A percentile compares a stretch with the other conserved stretches of the same genome.
These are phyloP conservation scores for Leptographium wingfieldii DNA, from an alignment of 2,329 filamentous ascomycete species.

Conservation along the genomic window DNA sequence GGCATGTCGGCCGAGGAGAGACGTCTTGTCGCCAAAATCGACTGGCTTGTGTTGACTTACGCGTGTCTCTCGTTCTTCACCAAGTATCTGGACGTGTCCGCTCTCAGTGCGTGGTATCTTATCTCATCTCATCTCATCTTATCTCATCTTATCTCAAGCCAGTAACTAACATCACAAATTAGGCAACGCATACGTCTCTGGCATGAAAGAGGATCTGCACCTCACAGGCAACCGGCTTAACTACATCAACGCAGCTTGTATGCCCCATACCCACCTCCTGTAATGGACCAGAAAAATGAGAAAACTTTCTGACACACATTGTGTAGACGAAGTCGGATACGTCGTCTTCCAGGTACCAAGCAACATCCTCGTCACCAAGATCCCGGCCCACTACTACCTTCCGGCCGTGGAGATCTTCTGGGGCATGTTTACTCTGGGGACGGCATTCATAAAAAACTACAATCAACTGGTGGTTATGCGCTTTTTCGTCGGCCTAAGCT, in stretches of 20 bases:
- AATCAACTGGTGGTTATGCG: slow-evolving; percentile 30
- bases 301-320: not conserved
- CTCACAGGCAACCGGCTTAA: slow-evolving; percentile 26
- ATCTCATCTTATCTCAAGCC: not conserved
- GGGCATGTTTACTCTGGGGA: slow-evolving; percentile 4
- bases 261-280: not conserved
- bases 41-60: slow-evolving; percentile 29
- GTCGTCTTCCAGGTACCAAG: slow-evolving; percentile 31
- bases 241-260: slow-evolving; percentile 23
- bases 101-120: slow-evolving; percentile 19
- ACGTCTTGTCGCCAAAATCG: slow-evolving; percentile 33
- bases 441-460: not conserved
- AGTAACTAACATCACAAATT: not conserved
- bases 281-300: rapidly evolving
- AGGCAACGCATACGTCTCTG: slow-evolving; percentile 31
- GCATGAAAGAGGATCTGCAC: slow-evolving; percentile 32
- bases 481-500: slow-evolving; percentile 40
- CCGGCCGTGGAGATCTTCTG: slow-evolving; percentile 3
- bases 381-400: slow-evolving; percentile 4
- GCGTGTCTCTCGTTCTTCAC: slow-evolving; percentile 33
- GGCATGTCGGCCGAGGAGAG: slow-evolving; percentile 27
- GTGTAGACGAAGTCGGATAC: slow-evolving; percentile 21
- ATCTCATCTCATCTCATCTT: not conserved
- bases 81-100: slow-evolving; percentile 31
- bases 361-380: slow-evolving; percentile 24